Evolutionary conservation across 768 basidiomycete species (phyloP), one percentile per base, ranked within the genome.

Genomic region (Strobilomyces dryophilus): DNA sequence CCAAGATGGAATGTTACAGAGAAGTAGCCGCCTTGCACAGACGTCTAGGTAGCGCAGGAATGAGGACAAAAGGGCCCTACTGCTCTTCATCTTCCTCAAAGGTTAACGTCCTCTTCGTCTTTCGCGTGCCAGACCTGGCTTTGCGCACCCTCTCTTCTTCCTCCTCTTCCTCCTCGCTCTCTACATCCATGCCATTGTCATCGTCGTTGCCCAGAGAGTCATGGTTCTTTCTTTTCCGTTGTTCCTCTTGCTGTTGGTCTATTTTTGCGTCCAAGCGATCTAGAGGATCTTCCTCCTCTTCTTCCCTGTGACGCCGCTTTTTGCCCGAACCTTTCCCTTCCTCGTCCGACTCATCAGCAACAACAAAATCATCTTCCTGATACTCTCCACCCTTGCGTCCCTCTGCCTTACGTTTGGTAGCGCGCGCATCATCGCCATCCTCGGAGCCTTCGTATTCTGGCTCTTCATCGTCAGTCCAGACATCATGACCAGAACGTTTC

Each of bases 331-430:
- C 71, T 35, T 70, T 72, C 20, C 73, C 78, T 4, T 87, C 87
- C 26, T 87, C 86, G 39, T 90, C 89, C 17, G 83, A 84, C 20
- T 79, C 76, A 59, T 91, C 89, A 14, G 85, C 83, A 11, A 92
- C 91, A 27, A 93, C 74, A 61, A 93, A 93, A 61, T 90, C 90
- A 64, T 93, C 90, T 53, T 85, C 82, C 65, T 89, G 86, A 59
- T 92, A 92, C 40, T 90, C 87, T 20, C 81, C 82, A 5, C 81
- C 76, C 49, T 78, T 79, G 50, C 78, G 78, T n/a, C 73, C 71
- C 14, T 65, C 63, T 47, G 62, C 61, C 65, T 80, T 80, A 57
- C 77, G 73, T 67, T 82, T 80, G 49, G 65, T 47, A 45, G 63
- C 59, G 51, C 61, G 59, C 21, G 73, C 70, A 0, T 79, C 79